These are phyloP conservation scores for Sporothrix euskadiensis DNA, from an alignment of 2,329 filamentous ascomycete species.

Conservation along the genomic window DNA sequence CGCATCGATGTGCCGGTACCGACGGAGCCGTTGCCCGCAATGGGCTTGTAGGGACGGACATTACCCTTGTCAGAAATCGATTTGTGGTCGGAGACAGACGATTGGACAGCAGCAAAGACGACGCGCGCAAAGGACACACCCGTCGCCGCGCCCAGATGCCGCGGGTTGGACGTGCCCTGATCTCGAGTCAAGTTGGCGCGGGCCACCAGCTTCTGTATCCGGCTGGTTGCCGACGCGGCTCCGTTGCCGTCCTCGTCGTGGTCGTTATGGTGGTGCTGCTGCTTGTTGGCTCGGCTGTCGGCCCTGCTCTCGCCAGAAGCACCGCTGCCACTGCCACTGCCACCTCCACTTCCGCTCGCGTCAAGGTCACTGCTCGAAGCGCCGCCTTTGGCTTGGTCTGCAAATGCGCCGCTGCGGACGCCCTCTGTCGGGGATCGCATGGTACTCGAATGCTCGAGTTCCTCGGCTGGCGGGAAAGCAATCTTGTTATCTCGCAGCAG, in stretches of 20 bases:
- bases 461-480: slow-evolving; percentile 67
- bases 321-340: not conserved
- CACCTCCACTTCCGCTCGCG: not conserved
- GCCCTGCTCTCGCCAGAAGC: not conserved
- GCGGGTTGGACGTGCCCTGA: slow-evolving; percentile 66
- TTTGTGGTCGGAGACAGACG: slow-evolving; percentile 62
- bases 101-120: slow-evolving; percentile 89
- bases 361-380: not conserved
- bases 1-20: slow-evolving; percentile 77
- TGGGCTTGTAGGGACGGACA: slow-evolving; percentile 58
- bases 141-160: slow-evolving; percentile 80
- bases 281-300: not conserved
- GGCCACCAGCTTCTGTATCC: slow-evolving; percentile 52
- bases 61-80: slow-evolving; percentile 67
- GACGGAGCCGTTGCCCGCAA: slow-evolving; percentile 43
- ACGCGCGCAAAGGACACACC: slow-evolving; percentile 94
- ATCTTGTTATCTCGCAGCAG: slow-evolving; percentile 70
- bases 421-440: slow-evolving; percentile 25
- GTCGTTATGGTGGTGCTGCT: slow-evolving; percentile 10
- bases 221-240: slow-evolving; percentile 54
- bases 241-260: slow-evolving; percentile 41
- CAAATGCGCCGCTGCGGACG: slow-evolving; percentile 27
- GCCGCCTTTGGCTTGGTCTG: slow-evolving; percentile 40
- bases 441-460: slow-evolving; percentile 58
- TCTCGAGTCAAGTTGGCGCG: slow-evolving; percentile 26